phyloP scores from a whole-genome alignment of 352 stramenopile species.

The Phytophthora sansomeana region DNA sequence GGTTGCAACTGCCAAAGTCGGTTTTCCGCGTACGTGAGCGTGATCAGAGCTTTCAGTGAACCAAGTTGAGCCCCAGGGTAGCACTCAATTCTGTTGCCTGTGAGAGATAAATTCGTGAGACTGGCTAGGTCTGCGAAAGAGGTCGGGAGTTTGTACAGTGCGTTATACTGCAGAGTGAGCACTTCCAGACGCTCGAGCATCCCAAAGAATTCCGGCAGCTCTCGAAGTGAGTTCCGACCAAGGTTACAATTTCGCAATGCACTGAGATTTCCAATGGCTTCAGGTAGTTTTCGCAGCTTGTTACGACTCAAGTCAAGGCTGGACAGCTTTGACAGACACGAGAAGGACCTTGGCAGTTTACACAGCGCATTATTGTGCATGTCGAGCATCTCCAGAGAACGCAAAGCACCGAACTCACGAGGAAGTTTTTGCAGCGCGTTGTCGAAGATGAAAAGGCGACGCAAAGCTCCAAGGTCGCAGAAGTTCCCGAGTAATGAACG shows the following conservation, averaged over 20 bases:
- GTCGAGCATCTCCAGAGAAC: slow-evolving; percentile 47
- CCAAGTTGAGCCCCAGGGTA: slow-evolving; percentile 41
- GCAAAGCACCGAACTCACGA: slow-evolving; percentile 51
- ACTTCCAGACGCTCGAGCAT: slow-evolving; percentile 36
- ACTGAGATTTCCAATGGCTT: slow-evolving; percentile 56
- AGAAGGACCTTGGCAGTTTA: slow-evolving; percentile 59
- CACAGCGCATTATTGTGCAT: slow-evolving; percentile 47
- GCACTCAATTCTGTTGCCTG: slow-evolving; percentile 54
- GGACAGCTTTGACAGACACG: slow-evolving; percentile 43
- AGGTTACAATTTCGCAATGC: slow-evolving; percentile 52
- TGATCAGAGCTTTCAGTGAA: slow-evolving; percentile 30
- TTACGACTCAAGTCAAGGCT: slow-evolving; percentile 57
- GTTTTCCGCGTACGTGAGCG: slow-evolving; percentile 57
- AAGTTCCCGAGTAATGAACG: slow-evolving; percentile 61
- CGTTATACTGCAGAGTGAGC: slow-evolving; percentile 50
- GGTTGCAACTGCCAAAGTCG: slow-evolving; percentile 45
- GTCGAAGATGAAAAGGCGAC: slow-evolving; percentile 47
- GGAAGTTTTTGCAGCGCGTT: slow-evolving; percentile 48
- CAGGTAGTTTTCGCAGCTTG: slow-evolving; percentile 47
- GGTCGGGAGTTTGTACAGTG: slow-evolving; percentile 46
- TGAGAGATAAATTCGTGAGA: slow-evolving; percentile 52
- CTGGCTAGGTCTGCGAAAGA: slow-evolving; percentile 48
- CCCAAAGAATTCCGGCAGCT: slow-evolving; percentile 55
- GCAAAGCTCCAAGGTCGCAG: slow-evolving; percentile 48
- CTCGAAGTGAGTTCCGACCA: slow-evolving; percentile 41